Evolutionary conservation across 331 rosid species (phyloP).

Genomic region (Acacia concinna): DNA sequence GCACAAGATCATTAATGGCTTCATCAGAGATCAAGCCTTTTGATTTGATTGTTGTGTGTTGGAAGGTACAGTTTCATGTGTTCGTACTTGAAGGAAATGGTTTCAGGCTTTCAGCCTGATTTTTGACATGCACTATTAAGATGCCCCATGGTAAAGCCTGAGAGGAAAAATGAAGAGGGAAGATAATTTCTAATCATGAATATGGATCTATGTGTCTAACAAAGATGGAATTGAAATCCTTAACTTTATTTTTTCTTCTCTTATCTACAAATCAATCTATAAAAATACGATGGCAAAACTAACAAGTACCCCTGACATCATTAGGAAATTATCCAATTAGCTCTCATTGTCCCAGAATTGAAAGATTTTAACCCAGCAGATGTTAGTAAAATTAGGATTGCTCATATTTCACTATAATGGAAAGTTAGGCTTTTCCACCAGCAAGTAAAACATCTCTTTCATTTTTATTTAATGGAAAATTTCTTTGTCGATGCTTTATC

Average conservation of each 20-base stretch:
- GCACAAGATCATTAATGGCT: constrained; percentile 15
- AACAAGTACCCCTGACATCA: neutral
- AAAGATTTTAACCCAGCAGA: constrained; percentile 11
- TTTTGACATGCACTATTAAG: neutral
- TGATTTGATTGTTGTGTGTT: constrained; percentile 15
- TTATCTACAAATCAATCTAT: neutral
- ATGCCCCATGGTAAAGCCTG: constrained; percentile 20
- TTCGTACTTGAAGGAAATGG: neutral
- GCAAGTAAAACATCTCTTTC: neutral
- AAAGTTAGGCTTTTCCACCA: constrained; percentile 18
- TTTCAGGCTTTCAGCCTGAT: constrained; percentile 12
- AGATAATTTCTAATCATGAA: constrained; percentile 12
- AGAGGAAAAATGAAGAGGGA: constrained; percentile 2
- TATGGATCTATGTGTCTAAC: constrained; percentile 2
- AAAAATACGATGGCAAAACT: constrained; percentile 23
- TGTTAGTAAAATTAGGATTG: constrained; percentile 8
- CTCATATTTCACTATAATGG: neutral
- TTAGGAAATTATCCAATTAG: neutral
- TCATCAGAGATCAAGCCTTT: constrained; percentile 19
- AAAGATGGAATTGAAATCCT: constrained; percentile 21
- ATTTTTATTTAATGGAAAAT: neutral
- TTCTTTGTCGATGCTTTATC: neutral
- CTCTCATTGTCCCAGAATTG: constrained; percentile 18
- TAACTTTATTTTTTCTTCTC: neutral
- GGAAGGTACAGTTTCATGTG: constrained; percentile 16